Percentiles rank a stretch among this genome's conserved stretches.
phyloP scores from a whole-genome alignment of 1,284 basidiomycete genomes.

The Rhodotorula sp. region DNA sequence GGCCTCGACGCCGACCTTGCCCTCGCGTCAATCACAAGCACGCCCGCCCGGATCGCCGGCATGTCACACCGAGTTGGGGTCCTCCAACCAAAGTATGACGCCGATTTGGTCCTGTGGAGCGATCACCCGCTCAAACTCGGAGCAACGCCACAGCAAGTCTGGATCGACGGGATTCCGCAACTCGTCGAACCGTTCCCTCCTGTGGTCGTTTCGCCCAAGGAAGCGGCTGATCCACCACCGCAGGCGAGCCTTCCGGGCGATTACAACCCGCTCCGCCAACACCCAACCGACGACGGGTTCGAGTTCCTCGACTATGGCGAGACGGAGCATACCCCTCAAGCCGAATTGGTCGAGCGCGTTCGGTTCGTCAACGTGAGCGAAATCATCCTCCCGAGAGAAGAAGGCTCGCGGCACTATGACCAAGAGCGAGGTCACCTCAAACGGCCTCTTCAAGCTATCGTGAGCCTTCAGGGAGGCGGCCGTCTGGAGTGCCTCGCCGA shows the following conservation, averaged over 20 bases:
- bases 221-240: slow-evolving; percentile 5
- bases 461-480: neutral
- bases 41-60: slow-evolving; percentile 72
- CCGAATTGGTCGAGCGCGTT: slow-evolving; percentile 41
- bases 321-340: slow-evolving; percentile 5
- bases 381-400: slow-evolving; percentile 28
- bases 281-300: slow-evolving; percentile 26
- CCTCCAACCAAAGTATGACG: slow-evolving; percentile 60
- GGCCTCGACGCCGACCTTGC: slow-evolving; percentile 58
- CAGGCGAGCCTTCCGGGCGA: slow-evolving; percentile 44
- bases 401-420: neutral
- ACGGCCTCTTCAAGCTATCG: neutral
- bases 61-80: slow-evolving; percentile 77
- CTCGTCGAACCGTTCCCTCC: slow-evolving; percentile 35
- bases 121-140: slow-evolving; percentile 75
- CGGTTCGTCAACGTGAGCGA: slow-evolving; percentile 50
- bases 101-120: slow-evolving; percentile 84
- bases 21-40: slow-evolving; percentile 70
- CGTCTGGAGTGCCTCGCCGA: slow-evolving; percentile 45
- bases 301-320: slow-evolving; percentile 7
- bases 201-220: slow-evolving; percentile 2
- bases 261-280: slow-evolving; percentile 10
- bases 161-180: slow-evolving; percentile 61
- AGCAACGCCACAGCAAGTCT: slow-evolving; percentile 57
- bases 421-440: neutral